phyloP scores from a whole-genome alignment of 768 basidiomycete species.

The Podaxis mareebaensis region DNA sequence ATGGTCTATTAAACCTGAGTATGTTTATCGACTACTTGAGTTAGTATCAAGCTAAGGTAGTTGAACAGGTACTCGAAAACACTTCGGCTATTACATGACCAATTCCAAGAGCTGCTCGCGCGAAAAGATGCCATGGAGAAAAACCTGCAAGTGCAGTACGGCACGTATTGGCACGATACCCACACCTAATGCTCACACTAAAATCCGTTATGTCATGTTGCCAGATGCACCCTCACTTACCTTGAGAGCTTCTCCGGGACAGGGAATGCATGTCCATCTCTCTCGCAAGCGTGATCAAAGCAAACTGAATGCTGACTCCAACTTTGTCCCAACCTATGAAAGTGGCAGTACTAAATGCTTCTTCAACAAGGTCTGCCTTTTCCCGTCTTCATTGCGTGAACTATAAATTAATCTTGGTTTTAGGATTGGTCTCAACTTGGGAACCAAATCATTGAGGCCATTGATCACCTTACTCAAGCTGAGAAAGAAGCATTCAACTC shows the following conservation, averaged over 20 bases:
- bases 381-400: background rate
- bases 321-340: conserved; percentile 62
- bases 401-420: background rate
- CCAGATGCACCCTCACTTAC: conserved; percentile 73
- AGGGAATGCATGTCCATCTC: conserved; percentile 78
- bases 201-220: background rate
- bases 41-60: background rate
- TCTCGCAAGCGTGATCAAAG: conserved; percentile 62
- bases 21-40: background rate
- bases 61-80: conserved; percentile 59
- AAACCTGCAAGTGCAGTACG: conserved; percentile 51
- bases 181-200: conserved; percentile 1
- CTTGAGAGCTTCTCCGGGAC: conserved; percentile 63
- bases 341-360: conserved; percentile 67
- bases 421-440: conserved; percentile 81
- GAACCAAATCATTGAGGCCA: conserved; percentile 60
- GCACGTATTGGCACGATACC: conserved; percentile 35
- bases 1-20: conserved; percentile 67
- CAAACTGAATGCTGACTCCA: conserved; percentile 44
- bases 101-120: conserved; percentile 43
- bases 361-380: conserved; percentile 55
- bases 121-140: conserved; percentile 54
- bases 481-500: conserved; percentile 77
- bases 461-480: conserved; percentile 46
- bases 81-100: conserved; percentile 48